Evolutionary conservation across 2,329 filamentous ascomycete genomes (phyloP), one percentile per base, ranked within the genome.

Genomic region (Phialophora macrospora): DNA sequence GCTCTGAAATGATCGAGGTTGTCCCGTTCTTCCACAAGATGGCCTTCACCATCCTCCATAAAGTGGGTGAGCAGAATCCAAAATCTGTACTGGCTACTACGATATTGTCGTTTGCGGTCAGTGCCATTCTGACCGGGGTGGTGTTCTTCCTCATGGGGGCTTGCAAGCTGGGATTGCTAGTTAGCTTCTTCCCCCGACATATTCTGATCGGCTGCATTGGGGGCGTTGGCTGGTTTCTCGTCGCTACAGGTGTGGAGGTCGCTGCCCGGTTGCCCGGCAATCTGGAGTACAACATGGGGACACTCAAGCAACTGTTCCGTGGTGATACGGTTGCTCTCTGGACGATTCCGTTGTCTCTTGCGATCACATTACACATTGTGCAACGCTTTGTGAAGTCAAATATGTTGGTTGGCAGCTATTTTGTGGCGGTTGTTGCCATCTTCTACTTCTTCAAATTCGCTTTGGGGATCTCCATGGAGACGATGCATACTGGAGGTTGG

Each of bases 1-100:
- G 95, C 4, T 98, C 95, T 2, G 95, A 99, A 77, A 89, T 99
- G 88, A 99, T 98, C 71, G 95, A 99, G 79, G 94, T 98, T 0
- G 94, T 99, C 0, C 95, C 94, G 0, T 99, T 99, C 80, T 98
- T 99, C 76, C 95, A 99, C 80, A 96, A 94, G 74, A 99, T 99
- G 94, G 93, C 95, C 0, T 88, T 89, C 69, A 94, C 90, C 32
- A 97, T 98, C 74, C 88, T 95, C 70, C 82, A 83, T 14, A 83
- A 85, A 51, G 88, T 99, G 70, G 92, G 94, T 17, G 87, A 90
- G 68, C 88, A 93, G 22, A 88, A 95, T 28, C 88, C 91, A 0
- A 89, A 95, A 72, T 90, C 92, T 2, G 90, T 99, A 55, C 90
- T 97, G 69, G 93, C 95, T 32, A 99, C 95, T 0, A 97, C 94